These are phyloP conservation scores for Cladophialophora exuberans DNA, from an alignment of 2,329 filamentous ascomycete species.

Conservation along the genomic window DNA sequence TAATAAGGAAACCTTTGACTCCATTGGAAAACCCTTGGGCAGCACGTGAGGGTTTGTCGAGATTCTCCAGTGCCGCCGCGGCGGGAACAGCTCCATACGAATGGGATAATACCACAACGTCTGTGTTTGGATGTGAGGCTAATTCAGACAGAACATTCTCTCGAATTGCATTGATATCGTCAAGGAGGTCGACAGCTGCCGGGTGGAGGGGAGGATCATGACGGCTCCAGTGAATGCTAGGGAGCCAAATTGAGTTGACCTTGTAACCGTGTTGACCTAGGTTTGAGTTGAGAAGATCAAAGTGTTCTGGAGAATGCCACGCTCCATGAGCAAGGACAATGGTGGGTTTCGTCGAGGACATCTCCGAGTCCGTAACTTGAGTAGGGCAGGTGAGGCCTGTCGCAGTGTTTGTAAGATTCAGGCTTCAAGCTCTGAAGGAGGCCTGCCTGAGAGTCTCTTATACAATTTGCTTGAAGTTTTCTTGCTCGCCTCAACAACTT, in stretches of 20 bases:
- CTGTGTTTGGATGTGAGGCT: background rate
- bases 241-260: background rate
- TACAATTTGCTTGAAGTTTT: too few species aligned
- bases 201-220: background rate
- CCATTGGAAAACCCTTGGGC: background rate
- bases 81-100: constrained; percentile 6
- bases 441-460: too few species aligned
- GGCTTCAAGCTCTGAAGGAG: too few species aligned
- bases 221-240: constrained; percentile 1
- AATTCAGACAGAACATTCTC: background rate
- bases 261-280: background rate
- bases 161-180: constrained; percentile 4
- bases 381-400: too few species aligned
- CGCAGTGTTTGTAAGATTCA: too few species aligned
- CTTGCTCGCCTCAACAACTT: too few species aligned
- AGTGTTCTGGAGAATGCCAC: constrained; percentile 12
- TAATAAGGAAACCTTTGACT: background rate
- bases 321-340: constrained; percentile 13
- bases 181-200: background rate
- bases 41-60: constrained; percentile 6
- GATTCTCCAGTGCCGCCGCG: background rate
- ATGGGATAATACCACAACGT: constrained; percentile 8
- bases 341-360: constrained; percentile 6
- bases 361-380: too few species aligned
- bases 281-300: background rate